Evolutionary conservation across 768 basidiomycete species (phyloP), one percentile per base, ranked within the genome.

Genomic region (Boletus reticuloceps): DNA sequence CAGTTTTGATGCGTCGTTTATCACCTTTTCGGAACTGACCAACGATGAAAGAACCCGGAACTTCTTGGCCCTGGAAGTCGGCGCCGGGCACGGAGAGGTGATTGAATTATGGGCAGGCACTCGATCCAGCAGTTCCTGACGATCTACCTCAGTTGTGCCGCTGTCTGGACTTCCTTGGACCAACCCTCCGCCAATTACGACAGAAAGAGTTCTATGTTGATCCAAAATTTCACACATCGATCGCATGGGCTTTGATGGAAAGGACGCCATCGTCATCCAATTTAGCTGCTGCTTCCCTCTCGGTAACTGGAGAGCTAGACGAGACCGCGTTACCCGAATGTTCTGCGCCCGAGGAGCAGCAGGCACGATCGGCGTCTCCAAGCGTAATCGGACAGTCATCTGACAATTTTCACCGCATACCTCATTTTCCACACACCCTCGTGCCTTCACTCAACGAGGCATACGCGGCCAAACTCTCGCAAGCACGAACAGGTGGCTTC

Each of bases 161-260:
- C 9, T 71, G 94, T 41, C 75, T 82, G 2, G 74, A 81, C 46
- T 74, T 75, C 22, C 70, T 97, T 40, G 75, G 79, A 6, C 86
- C 88, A 1, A 74, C 77, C 8, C 73, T 96, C 44, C 73, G 72
- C 29, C 66, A 70, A 4, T 74, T 91, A 34, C 85, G 86, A 50
- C 88, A 95, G 60, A 85, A 86, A 59, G 79, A 81, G 53, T 97
- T 91, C 71, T 96, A 98, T 72, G 64, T 74, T 34, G 74, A 82
- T 31, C 93, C 95, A 19, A 82, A 86, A 43, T 97, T 94, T 64
- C 95, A 98, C 66, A 81, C 89, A 13, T 95, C 93, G 3, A 84
- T 97, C 51, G 92, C 85, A 11, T 97, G 95, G 94, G 84, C 86
- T 14, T 76, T 93, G 42, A 80, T 92, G 47, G 76, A 82, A 34